phyloP scores from a whole-genome alignment of 2,329 filamentous ascomycete genomes.

The Bipolaris sorokiniana region DNA sequence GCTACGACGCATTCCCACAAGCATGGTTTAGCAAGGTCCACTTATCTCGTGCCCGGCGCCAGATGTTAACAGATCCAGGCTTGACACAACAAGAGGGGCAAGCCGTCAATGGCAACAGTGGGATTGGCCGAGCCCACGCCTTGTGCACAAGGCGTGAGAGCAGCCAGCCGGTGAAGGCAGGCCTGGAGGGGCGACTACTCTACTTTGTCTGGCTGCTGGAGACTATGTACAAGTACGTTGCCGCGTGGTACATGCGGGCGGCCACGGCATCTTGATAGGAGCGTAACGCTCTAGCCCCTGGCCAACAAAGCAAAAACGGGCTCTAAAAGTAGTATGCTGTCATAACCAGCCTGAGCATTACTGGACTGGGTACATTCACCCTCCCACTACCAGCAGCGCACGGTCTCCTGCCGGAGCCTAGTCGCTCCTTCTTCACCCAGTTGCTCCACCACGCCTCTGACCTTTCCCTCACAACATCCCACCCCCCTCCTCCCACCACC shows the following conservation, averaged over 20 bases:
- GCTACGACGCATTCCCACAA: conserved; percentile 10
- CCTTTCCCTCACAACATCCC: conserved; percentile 34
- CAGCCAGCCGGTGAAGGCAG: conserved; percentile 22
- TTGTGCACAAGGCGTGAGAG: conserved; percentile 22
- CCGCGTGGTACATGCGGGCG: conserved; percentile 28
- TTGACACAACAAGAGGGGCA: conserved; percentile 15
- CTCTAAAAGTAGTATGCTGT: conserved; percentile 47
- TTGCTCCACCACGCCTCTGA: conserved; percentile 41
- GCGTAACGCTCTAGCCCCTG: conserved; percentile 30
- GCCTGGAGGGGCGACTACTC: not conserved
- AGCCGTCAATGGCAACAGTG: conserved; percentile 1
- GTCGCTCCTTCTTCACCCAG: conserved; percentile 37
- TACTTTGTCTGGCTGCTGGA: not conserved
- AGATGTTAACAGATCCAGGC: conserved; percentile 14
- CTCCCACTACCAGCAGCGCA: conserved; percentile 35
- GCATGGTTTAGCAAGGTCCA: conserved; percentile 12
- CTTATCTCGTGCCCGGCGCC: conserved; percentile 11
- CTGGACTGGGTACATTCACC: conserved; percentile 47
- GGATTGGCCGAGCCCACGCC: conserved; percentile 9
- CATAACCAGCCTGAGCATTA: conserved; percentile 38
- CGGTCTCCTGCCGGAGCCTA: conserved; percentile 39
- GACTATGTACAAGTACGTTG: conserved; percentile 9
- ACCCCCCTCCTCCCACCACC: conserved; percentile 29
- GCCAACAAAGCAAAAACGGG: conserved; percentile 29
- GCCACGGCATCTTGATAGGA: conserved; percentile 23